Evolutionary conservation across 169 alveolate genomes (phyloP), one percentile per base, ranked within the genome.

Genomic region (Fabrea salina): DNA sequence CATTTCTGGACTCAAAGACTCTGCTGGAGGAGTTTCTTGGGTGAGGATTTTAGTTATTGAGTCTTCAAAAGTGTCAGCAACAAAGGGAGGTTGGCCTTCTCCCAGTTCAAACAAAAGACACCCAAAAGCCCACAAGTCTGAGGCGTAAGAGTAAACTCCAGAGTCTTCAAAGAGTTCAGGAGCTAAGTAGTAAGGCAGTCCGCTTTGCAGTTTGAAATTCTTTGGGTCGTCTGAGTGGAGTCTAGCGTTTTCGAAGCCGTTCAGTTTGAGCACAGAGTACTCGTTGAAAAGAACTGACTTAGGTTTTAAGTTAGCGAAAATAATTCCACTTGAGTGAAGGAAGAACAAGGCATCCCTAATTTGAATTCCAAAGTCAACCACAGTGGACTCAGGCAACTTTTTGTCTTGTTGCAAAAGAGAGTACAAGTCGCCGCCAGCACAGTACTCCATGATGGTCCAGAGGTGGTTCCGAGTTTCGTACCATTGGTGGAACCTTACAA

Each of bases 341-440:
- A 89, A 85, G 43, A 82, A 79, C 32, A 95, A 83, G 27, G 97
- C 97, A 57, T 89, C 83, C 43, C 86, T 75, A 30, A 94, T 83
- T 74, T 94, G 93, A 47, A 56, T 71, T 11, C 87, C 93, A 56
- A 92, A 92, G n/a, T 72, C n/a, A 37, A 64, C 67, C 33, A 85
- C 87, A 47, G 89, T 82, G 22, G 84, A 83, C 50, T 90, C 95
- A 5, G 91, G 84, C 32, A 92, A 70, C 49, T 82, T 78, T 71
- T 82, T 68, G 68, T 93, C 97, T 41, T 89, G 85, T 79, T 93
- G 94, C 49, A 93, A 76, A 49, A 93, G 56, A n/a, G 81, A 61
- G 78, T 76, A 67, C n/a, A 95, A 82, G 74, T 92, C 96, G 1
- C 98, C 96, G 32, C 96, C 96, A 19, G 97, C 90, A 72, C 98